Percentiles rank a stretch among this genome's conserved stretches.
These are phyloP conservation scores for Solanum chmielewskii DNA, from an alignment of 257 asterid species.

Conservation along the genomic window DNA sequence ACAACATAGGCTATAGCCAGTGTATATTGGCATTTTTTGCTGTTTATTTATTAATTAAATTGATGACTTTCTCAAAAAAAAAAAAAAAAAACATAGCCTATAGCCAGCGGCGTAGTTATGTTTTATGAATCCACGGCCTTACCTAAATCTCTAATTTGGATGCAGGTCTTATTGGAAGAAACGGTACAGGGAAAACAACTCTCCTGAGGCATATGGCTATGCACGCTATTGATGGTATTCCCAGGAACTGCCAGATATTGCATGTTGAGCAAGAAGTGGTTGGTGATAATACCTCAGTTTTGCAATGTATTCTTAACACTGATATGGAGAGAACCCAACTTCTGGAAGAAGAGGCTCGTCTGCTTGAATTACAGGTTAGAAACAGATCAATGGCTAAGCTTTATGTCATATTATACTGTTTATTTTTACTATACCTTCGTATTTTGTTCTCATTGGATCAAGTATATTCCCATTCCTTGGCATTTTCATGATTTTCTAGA, in stretches of 20 bases:
- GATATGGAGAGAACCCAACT: conserved; percentile 81
- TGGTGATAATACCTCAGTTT: conserved; percentile 71
- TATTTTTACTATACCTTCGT: conserved; percentile 7
- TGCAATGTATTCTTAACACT: conserved; percentile 88
- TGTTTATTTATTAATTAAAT: not conserved
- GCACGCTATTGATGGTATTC: conserved; percentile 98
- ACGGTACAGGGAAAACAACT: conserved; percentile 98
- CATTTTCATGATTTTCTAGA: conserved; percentile 26
- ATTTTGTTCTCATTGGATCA: not conserved
- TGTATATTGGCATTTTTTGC: not conserved
- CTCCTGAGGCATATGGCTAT: conserved; percentile 93
- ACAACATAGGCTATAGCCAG: not conserved
- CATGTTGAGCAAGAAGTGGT: conserved; percentile 98
- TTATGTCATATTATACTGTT: not conserved
- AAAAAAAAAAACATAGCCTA: not conserved
- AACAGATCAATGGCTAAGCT: conserved; percentile 2
- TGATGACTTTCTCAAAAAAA: not conserved
- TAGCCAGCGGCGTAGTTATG: not conserved
- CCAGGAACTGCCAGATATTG: conserved; percentile 88
- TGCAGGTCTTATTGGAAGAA: conserved; percentile 96
- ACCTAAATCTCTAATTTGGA: not conserved
- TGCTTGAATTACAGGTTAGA: conserved; percentile 72
- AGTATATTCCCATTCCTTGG: not conserved
- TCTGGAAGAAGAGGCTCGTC: conserved; percentile 73
- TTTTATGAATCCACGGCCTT: not conserved